Base-by-base conservation (phyloP, 306 rosid species). In the Oemleria cerasiformis region DNA sequence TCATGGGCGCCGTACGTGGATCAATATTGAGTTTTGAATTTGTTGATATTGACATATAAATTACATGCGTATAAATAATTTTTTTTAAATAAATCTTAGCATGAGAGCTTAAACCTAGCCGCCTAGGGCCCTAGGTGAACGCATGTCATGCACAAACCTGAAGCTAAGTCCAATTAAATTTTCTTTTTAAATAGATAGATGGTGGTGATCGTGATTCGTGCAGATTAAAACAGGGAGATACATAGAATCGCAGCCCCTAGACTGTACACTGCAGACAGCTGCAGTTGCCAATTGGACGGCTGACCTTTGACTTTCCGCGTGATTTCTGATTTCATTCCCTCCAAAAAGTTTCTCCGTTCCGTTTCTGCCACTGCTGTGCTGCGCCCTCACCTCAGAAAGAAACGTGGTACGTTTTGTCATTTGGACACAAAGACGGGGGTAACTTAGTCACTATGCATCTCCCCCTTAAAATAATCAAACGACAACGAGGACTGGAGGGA, bases 381-480 rank as follows among this genome's bases (percentile, higher is more conserved):
- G n/a, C n/a, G n/a, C n/a, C n/a, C n/a, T n/a, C n/a, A 4, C 16
- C 30, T 25, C 30, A 2, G 30, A 25, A 57, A 34, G 7, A 34
- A 34, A 34, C 20, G 19, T 13, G 87, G 87, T 19, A 43, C 25
- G 21, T 3, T 12, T 3, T 39, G 88, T 80, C 79, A 78, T 73
- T 79, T 59, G 1, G 0, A 0, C 6, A 0, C 4, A 16, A 60
- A 9, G 0, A 0, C 3, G 0, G 6, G 84, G 89, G 65, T 42
- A 2, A 48, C 49, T 71, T 30, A 6, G 83, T 68, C 72, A 74
- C 34, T 67, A 20, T 10, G 0, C 49, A 14, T 21, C 40, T 61
- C 53, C 57, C 72, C 79, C 78, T 76, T 74, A 77, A 78, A 84
- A 80, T 73, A 86, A 78, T 70, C 77, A 73, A 81, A 79, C 76